Evolutionary conservation across 805 yeast genomes (phyloP), one percentile per base, ranked within the genome.

Genomic region (Ogataea pilisensis): DNA sequence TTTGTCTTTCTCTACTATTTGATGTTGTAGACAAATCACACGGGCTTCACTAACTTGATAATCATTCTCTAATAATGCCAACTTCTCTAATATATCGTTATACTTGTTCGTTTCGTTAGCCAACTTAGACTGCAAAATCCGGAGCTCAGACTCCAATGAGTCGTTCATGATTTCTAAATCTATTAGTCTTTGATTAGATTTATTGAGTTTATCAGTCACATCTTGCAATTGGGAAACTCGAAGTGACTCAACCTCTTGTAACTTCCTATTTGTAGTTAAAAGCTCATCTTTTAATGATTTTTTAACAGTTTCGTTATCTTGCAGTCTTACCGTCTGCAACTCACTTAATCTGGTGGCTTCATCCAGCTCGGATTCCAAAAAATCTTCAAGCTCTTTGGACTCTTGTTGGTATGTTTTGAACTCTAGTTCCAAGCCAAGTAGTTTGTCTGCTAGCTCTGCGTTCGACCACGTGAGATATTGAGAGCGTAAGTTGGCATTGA

Each of bases 11-110:
- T 13, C 20, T 13, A 27, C 33, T 20, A 46, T 7, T 35, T 25
- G 18, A 6, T 24, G 8, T 21, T 16, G 13, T 26, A 35, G 16
- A 6, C 34, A 6, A 31, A 33, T 12, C 11, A 4, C 25, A 9
- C 13, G 5, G 17, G 16, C 6, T 29, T 26, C 20, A 25, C 22
- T 13, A 35, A 18, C 7, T 31, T 38, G 12, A 39, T 29, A 9
- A 22, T 58, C 59, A 38, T 48, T 47, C 38, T 59, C 63, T 31
- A 54, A 35, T 16, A 45, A 26, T 3, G 63, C 60, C 27, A 55
- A 31, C 24, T 35, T 42, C 38, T 60, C 64, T 8, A 58, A 29
- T 22, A 43, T 39, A 17, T 46, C 48, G 34, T 51, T 50, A 3
- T 49, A 37, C 17, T 27, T 28, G n/a, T 52, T 57, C 8, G 34